A percentile compares a stretch with the other conserved stretches of the same genome.
Evolutionary conservation across 1,284 basidiomycete species (phyloP).

Genomic region (Austroboletus rostrupii): DNA sequence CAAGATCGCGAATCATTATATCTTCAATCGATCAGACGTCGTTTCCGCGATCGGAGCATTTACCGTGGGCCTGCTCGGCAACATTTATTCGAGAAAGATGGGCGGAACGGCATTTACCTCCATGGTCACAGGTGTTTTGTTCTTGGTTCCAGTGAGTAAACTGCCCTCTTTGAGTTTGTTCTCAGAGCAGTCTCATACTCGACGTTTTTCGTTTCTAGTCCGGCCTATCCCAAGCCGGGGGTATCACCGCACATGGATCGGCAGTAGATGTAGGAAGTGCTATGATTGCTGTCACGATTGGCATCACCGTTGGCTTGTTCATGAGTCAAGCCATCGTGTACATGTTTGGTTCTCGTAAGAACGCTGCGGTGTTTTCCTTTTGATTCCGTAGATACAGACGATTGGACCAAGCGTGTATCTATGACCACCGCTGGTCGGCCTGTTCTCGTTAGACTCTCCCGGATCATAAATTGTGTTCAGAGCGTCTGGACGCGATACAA

Average conservation of each 20-base stretch:
- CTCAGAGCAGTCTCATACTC: constrained; percentile 4
- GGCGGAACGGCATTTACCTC: constrained; percentile 88
- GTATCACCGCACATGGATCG: constrained; percentile 64
- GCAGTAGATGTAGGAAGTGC: constrained; percentile 76
- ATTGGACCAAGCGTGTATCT: not conserved
- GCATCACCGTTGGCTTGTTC: constrained; percentile 88
- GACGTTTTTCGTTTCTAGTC: constrained; percentile 45
- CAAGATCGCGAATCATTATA: constrained; percentile 78
- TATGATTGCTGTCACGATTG: constrained; percentile 86
- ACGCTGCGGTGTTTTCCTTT: constrained; percentile 81
- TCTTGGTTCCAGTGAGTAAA: constrained; percentile 71
- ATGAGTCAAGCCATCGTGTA: constrained; percentile 85
- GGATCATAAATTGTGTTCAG: too few relatives aligned
- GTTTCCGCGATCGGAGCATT: constrained; percentile 87
- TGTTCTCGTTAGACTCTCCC: not conserved
- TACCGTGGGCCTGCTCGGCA: constrained; percentile 77
- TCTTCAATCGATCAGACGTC: constrained; percentile 81
- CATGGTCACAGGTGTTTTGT: constrained; percentile 85
- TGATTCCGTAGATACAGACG: constrained; percentile 26
- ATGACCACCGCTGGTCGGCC: constrained; percentile 7
- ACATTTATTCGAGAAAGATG: constrained; percentile 80
- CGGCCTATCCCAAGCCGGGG: constrained; percentile 83
- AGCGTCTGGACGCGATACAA: constrained; percentile 1
- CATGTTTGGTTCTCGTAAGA: constrained; percentile 79
- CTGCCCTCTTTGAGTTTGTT: not conserved